A percentile compares a stretch with the other conserved stretches of the same genome.
These are phyloP conservation scores for Paramecium caudatum DNA, from an alignment of 73 alveolate species.

Conservation along the genomic window DNA sequence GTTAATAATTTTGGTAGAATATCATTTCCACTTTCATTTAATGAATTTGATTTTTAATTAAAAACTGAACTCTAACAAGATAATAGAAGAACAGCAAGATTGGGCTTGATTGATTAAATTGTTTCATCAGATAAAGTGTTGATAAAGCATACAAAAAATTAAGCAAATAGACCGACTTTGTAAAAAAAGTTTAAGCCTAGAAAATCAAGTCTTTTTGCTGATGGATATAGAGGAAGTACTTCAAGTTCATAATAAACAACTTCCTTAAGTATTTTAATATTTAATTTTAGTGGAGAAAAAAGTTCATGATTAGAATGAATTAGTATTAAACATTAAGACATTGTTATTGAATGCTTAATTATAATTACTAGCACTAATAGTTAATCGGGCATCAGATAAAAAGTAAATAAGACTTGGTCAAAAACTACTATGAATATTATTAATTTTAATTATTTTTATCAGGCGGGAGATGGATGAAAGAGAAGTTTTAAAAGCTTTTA, in stretches of 20 bases:
- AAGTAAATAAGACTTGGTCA: background rate
- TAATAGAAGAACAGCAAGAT: background rate
- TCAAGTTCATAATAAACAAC: conserved; percentile 32
- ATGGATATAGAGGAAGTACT: conserved; percentile 62
- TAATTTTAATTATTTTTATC: background rate
- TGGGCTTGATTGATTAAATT: conserved; percentile 17
- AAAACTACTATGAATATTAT: background rate
- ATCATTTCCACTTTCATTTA: conserved; percentile 38
- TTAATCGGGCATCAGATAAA: background rate
- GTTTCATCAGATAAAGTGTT: background rate
- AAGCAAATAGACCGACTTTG: background rate
- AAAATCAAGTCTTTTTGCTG: conserved; percentile 42
- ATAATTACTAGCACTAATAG: background rate
- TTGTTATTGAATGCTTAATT: background rate
- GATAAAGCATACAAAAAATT: background rate
- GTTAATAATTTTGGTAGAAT: conserved; percentile 38
- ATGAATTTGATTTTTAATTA: conserved; percentile 27
- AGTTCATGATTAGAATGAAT: background rate
- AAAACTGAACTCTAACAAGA: conserved; percentile 7
- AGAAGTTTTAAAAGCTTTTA: background rate
- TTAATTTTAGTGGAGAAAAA: background rate
- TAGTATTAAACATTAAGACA: background rate
- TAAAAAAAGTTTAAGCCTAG: conserved; percentile 12
- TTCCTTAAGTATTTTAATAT: background rate
- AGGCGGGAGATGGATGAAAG: background rate